Evolutionary conservation across 1,139 yeast genomes (phyloP).

Genomic region (Zygosaccharomyces pseudobailii): DNA sequence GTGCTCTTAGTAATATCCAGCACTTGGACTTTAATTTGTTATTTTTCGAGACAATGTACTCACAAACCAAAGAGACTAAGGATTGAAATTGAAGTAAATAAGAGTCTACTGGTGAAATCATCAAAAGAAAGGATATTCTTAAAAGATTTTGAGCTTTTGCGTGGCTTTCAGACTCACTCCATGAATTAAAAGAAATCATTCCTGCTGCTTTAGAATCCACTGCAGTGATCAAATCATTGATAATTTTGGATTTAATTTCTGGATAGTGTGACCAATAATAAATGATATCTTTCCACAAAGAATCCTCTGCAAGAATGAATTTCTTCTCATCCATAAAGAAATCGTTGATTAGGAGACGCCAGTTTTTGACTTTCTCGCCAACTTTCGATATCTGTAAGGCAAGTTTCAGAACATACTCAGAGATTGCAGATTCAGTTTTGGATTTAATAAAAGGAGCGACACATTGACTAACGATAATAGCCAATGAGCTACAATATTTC

Average conservation of each 20-base stretch:
- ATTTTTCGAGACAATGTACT: slow-evolving; percentile 26
- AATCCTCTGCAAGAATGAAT: slow-evolving; percentile 15
- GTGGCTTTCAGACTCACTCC: slow-evolving; percentile 30
- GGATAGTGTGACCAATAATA: slow-evolving; percentile 31
- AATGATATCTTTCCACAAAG: slow-evolving; percentile 24
- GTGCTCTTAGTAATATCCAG: slow-evolving; percentile 55
- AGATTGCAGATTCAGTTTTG: slow-evolving; percentile 33
- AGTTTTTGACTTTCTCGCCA: slow-evolving; percentile 40
- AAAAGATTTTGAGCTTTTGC: slow-evolving; percentile 26
- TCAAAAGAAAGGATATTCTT: slow-evolving; percentile 51
- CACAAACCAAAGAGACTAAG: slow-evolving; percentile 24
- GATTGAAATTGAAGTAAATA: slow-evolving; percentile 40
- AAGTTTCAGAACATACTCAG: slow-evolving; percentile 39
- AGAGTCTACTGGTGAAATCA: slow-evolving; percentile 56
- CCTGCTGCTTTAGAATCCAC: slow-evolving; percentile 26
- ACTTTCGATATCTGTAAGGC: slow-evolving; percentile 30
- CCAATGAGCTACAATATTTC: slow-evolving; percentile 41
- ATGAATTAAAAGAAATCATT: slow-evolving; percentile 29
- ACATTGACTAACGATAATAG: slow-evolving; percentile 43
- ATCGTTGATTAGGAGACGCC: slow-evolving; percentile 53
- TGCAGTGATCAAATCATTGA: slow-evolving; percentile 25
- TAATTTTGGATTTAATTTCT: slow-evolving; percentile 43
- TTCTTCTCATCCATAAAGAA: slow-evolving; percentile 44
- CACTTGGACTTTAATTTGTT: slow-evolving; percentile 20
- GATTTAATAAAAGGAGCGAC: slow-evolving; percentile 44